These are phyloP conservation scores for Caloboletus firmus DNA, from an alignment of 1,284 basidiomycete genomes.

Conservation along the genomic window DNA sequence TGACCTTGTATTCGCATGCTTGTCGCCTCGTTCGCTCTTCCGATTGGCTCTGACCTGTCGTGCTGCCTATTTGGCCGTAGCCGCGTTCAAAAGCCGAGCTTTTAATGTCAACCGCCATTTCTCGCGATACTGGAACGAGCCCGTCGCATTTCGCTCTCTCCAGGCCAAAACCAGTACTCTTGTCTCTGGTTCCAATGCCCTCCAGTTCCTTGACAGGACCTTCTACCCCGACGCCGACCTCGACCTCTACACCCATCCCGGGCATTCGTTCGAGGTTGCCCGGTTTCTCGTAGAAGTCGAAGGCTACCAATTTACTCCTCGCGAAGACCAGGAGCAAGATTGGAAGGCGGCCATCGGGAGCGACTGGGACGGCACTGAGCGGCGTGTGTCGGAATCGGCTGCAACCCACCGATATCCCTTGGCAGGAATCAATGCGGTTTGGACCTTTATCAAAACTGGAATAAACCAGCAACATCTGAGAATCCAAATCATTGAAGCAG, in stretches of 20 bases:
- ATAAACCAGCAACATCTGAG: constrained; percentile 13
- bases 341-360: constrained; percentile 14
- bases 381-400: neutral
- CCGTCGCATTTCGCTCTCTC: constrained; percentile 43
- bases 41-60: constrained; percentile 20
- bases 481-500: constrained; percentile 39
- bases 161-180: constrained; percentile 45
- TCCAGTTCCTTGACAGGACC: constrained; percentile 49
- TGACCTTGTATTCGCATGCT: constrained; percentile 16
- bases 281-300: constrained; percentile 28
- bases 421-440: constrained; percentile 11
- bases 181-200: constrained; percentile 50
- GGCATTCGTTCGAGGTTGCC: constrained; percentile 27
- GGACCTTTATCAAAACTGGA: constrained; percentile 20
- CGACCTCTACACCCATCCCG: constrained; percentile 44
- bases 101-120: constrained; percentile 32
- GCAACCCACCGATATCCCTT: neutral
- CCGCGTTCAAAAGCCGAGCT: constrained; percentile 16
- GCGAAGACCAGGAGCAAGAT: neutral
- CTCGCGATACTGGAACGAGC: constrained; percentile 26
- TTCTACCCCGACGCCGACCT: constrained; percentile 48
- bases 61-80: neutral
- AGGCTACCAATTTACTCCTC: constrained; percentile 32
- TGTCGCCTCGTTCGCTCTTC: constrained; percentile 21
- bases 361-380: constrained; percentile 22